Percentiles rank a stretch among this genome's conserved stretches.
Conservation (phyloP, 2,329 filamentous ascomycete genomes). For the Colletotrichum costaricense region DNA sequence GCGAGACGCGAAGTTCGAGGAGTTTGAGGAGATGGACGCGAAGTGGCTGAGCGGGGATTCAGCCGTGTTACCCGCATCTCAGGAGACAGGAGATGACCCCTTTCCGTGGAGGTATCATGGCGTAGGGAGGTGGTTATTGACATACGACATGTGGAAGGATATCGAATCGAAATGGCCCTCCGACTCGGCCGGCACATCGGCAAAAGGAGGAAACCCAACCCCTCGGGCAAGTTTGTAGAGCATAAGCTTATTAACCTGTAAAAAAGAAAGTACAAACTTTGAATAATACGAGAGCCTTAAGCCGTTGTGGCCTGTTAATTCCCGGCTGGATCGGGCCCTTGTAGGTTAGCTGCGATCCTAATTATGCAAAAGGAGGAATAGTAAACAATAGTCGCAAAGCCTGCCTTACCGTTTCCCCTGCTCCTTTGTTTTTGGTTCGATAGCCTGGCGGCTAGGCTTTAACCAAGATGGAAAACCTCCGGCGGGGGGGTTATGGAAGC, state of each 20-base stretch:
- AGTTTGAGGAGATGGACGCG: slow-evolving; percentile 45
- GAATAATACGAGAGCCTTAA: neutral
- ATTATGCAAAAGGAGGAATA: neutral
- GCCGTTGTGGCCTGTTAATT: neutral
- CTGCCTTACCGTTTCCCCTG: neutral
- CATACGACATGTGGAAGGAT: slow-evolving; percentile 52
- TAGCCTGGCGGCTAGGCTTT: neutral
- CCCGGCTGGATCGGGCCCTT: neutral
- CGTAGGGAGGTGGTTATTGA: slow-evolving; percentile 52
- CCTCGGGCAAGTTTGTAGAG: slow-evolving; percentile 15
- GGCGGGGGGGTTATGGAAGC: neutral
- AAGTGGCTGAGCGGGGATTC: slow-evolving; percentile 42
- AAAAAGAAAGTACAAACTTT: neutral
- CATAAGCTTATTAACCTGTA: neutral
- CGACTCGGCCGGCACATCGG: too few species aligned
- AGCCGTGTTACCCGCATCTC: slow-evolving; percentile 37
- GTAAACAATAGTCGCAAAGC: neutral
- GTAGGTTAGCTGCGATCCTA: neutral
- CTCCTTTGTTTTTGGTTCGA: neutral
- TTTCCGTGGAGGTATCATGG: slow-evolving; percentile 54
- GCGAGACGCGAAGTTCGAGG: slow-evolving; percentile 54
- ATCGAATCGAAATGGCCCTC: slow-evolving; percentile 47
- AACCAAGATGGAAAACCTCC: neutral
- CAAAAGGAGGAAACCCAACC: too few species aligned
- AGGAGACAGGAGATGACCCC: slow-evolving; percentile 52